A percentile compares a stretch with the other conserved stretches of the same genome.
These are phyloP conservation scores for Rhizomucor miehei DNA, from an alignment of 371 early-diverging fungal genomes.

Conservation along the genomic window DNA sequence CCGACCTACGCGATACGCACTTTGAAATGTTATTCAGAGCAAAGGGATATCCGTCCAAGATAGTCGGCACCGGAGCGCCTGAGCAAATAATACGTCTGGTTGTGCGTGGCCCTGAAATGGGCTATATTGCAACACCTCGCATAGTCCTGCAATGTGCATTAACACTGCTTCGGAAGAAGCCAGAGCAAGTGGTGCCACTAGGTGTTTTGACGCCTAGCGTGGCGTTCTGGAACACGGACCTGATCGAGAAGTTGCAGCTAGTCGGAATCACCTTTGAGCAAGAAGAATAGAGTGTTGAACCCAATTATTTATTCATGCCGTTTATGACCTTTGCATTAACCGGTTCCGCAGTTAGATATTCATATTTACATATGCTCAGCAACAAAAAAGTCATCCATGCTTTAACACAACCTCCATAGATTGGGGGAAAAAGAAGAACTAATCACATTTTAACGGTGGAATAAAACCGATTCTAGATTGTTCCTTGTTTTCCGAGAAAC, in stretches of 20 bases:
- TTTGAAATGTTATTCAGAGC: constrained; percentile 54
- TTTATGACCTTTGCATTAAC: too few relatives aligned
- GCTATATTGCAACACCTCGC: constrained; percentile 62
- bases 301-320: too few relatives aligned
- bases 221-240: constrained; percentile 58
- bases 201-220: constrained; percentile 62
- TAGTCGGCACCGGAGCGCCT: constrained; percentile 20
- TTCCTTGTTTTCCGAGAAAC: too few relatives aligned
- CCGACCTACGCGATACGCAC: constrained; percentile 52
- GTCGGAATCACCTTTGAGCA: constrained; percentile 55
- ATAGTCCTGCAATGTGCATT: constrained; percentile 56
- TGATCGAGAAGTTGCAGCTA: constrained; percentile 49
- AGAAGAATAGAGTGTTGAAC: too few relatives aligned
- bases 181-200: constrained; percentile 3
- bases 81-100: constrained; percentile 45
- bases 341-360: too few relatives aligned
- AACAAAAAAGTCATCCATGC: too few relatives aligned
- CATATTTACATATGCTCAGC: too few relatives aligned
- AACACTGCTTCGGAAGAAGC: constrained; percentile 34
- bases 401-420: too few relatives aligned
- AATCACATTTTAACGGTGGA: too few relatives aligned
- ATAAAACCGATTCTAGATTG: too few relatives aligned
- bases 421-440: too few relatives aligned
- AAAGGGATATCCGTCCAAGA: constrained; percentile 43
- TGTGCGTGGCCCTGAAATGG: constrained; percentile 62